These are phyloP conservation scores for Jackrogersella multiformis DNA, from an alignment of 495 filamentous ascomycete genomes.

Conservation along the genomic window DNA sequence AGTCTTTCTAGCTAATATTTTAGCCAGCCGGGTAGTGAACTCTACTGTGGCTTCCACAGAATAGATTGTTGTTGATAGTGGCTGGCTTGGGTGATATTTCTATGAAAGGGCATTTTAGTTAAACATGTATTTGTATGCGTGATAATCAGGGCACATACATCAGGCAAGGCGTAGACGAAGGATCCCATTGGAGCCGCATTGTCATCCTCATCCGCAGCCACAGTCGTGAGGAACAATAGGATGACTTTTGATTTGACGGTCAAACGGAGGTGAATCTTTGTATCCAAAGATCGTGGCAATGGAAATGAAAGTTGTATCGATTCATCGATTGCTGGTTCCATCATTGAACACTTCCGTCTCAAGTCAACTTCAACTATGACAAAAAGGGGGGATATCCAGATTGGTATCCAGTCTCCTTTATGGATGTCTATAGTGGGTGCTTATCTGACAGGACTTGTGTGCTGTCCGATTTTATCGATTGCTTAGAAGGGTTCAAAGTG, in stretches of 20 bases:
- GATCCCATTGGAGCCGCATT: conserved; percentile 71
- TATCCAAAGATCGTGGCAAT: conserved; percentile 77
- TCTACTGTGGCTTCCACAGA: conserved; percentile 78
- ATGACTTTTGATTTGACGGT: conserved; percentile 72
- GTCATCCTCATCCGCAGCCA: conserved; percentile 65
- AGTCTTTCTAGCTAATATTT: conserved; percentile 76
- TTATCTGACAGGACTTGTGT: not conserved
- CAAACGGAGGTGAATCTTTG: conserved; percentile 81
- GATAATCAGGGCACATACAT: conserved; percentile 64
- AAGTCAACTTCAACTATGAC: not conserved
- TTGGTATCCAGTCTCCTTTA: not conserved
- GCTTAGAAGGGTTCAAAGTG: no score
- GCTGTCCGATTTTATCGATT: no score
- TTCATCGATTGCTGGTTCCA: conserved; percentile 39
- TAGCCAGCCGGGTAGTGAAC: conserved; percentile 85
- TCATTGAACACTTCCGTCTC: conserved; percentile 11
- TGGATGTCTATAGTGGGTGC: not conserved
- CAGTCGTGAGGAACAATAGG: conserved; percentile 79
- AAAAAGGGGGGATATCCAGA: not conserved
- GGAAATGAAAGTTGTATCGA: conserved; percentile 77
- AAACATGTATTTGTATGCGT: not conserved
- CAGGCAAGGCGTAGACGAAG: conserved; percentile 92
- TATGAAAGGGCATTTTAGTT: conserved; percentile 40
- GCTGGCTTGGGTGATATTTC: conserved; percentile 65
- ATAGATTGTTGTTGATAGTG: conserved; percentile 82